phyloP scores from a whole-genome alignment of 2,329 filamentous ascomycete species.

The Trichophyton equinum region DNA sequence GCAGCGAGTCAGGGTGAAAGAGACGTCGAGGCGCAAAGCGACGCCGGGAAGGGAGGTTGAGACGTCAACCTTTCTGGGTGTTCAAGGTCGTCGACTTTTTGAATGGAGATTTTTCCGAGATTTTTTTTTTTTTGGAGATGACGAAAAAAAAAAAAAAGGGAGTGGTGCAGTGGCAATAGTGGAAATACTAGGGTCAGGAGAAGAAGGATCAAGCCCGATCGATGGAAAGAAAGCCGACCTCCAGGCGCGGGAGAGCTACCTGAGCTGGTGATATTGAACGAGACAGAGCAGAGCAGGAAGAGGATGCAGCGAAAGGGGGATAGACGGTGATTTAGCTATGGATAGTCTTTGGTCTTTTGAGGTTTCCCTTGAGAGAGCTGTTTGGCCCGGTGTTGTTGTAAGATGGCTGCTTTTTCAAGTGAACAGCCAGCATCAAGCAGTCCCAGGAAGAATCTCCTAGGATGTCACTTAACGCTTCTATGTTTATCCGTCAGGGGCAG shows the following conservation, averaged over 20 bases:
- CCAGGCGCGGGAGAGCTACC: neutral
- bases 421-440: constrained; percentile 1
- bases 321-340: neutral
- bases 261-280: neutral
- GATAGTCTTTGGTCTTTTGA: neutral
- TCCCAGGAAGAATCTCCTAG: neutral
- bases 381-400: neutral
- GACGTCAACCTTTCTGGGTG: neutral
- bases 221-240: neutral
- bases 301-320: neutral
- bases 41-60: neutral
- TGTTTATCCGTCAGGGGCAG: neutral
- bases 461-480: neutral
- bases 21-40: neutral
- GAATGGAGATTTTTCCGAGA: neutral
- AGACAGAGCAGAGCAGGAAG: neutral
- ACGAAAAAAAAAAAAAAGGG: neutral
- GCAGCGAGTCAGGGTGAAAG: neutral
- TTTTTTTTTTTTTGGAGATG: neutral
- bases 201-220: neutral
- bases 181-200: neutral
- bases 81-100: neutral
- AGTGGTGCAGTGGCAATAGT: constrained; percentile 1
- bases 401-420: neutral
- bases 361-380: neutral